These are phyloP conservation scores for Elymus sibiricus DNA, from an alignment of 176 grass and related monocot species.

Conservation along the genomic window DNA sequence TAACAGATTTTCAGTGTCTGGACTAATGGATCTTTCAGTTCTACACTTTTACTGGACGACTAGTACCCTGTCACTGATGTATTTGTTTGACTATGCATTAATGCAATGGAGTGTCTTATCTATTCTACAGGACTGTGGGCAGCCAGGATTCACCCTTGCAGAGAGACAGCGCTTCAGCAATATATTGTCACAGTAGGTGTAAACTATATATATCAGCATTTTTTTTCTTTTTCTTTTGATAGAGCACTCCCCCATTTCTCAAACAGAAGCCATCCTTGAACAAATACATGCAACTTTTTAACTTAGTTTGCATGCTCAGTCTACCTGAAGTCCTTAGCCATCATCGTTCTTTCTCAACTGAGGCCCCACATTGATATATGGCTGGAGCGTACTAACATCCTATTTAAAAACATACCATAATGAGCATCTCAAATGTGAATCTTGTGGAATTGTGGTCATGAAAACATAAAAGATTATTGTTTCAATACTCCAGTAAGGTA, in stretches of 20 bases:
- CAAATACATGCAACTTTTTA: not conserved
- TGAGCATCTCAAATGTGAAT: conserved; percentile 12
- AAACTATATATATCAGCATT: conserved; percentile 19
- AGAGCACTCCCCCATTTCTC: not conserved
- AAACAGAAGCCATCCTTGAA: not conserved
- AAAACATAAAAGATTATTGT: not conserved
- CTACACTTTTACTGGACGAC: not conserved
- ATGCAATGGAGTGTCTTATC: conserved; percentile 10
- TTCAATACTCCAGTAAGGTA: not conserved
- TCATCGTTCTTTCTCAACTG: not conserved
- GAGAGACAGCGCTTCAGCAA: conserved; percentile 80
- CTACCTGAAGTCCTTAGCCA: not conserved
- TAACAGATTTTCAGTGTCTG: not conserved
- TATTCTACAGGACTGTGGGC: conserved; percentile 80
- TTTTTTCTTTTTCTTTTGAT: not conserved
- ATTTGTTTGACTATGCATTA: conserved; percentile 11
- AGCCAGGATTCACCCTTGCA: conserved; percentile 89
- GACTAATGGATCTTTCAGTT: conserved; percentile 5
- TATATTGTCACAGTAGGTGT: conserved; percentile 78
- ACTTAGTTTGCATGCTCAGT: not conserved
- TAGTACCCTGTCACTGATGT: not conserved
- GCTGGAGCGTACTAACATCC: not conserved
- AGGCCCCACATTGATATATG: not conserved
- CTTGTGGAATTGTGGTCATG: not conserved
- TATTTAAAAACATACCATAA: not conserved